Evolutionary conservation across 2,329 filamentous ascomycete species (phyloP), one percentile per base, ranked within the genome.

Genomic region (Trichoderma citrinoviride): DNA sequence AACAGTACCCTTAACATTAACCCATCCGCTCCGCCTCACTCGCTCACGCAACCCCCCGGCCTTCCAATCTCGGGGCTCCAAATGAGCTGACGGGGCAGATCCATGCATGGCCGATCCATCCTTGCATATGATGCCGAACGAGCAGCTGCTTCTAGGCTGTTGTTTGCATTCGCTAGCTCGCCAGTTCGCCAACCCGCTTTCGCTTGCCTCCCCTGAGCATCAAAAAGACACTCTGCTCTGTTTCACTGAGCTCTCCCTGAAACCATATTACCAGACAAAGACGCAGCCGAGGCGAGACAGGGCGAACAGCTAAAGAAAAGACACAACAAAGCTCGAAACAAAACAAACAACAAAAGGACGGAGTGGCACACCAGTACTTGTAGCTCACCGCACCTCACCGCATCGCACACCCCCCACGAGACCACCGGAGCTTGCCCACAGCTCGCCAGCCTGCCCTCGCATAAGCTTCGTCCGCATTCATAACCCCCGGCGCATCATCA

Each of bases 1-100:
- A 29, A 33, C 29, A 47, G 43, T 49, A 44, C 40, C 56, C 47
- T 49, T 60, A 27, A 52, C 49, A 52, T 52, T 52, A 52, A 43
- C 27, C 27, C 47, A n/a, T n/a, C 33, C 41, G 60, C 54, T 44
- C 55, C 55, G 54, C 54, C 62, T 65, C 62, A 21, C 44, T 46
- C 57, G 44, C 33, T 21, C n/a, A 19, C 40, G 58, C 58, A 53
- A n/a, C 29, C 27, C 53, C 63, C 49, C 55, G 25, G 58, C 33
- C 49, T 25, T 65, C 50, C 56, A 61, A 61, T 65, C 56, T 61
- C 49, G 56, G 56, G 49, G 47, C 37, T 17, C 55, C 41, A 65
- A 65, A 65, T 65, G 63, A 65, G 62, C 62, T 65, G 37, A 64
- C 53, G 55, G 62, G 62, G 54, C 54, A 37, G 54, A 65, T 65